Conservation (phyloP, 148 eudicot genomes). For the Silene latifolia region DNA sequence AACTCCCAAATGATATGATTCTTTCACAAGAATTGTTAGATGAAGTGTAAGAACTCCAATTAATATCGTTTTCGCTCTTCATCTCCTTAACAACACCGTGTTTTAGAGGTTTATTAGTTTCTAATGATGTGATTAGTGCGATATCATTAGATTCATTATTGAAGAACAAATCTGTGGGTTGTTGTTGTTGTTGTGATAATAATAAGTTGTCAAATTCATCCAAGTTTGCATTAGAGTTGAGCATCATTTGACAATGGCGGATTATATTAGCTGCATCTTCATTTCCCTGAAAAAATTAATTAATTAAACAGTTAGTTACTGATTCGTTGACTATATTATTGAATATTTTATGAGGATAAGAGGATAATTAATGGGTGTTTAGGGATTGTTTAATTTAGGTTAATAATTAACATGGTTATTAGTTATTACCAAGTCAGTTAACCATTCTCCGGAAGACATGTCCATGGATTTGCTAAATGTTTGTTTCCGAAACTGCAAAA, state of each 20-base stretch:
- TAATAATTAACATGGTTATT: not conserved
- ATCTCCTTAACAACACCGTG: not conserved
- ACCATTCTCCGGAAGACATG: constrained; percentile 27
- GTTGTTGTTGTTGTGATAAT: not conserved
- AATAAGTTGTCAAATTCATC: constrained; percentile 4
- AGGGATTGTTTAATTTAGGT: not conserved
- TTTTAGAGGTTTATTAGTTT: not conserved
- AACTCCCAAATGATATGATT: constrained; percentile 25
- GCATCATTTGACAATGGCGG: constrained; percentile 16
- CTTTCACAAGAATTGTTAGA: constrained; percentile 1
- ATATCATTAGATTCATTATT: not conserved
- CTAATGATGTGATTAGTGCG: constrained; percentile 3
- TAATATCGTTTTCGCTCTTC: not conserved
- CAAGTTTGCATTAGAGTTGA: constrained; percentile 8
- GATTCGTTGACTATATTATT: not conserved
- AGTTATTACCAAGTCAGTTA: constrained; percentile 23
- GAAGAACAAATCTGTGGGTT: constrained; percentile 8
- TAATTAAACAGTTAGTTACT: not conserved
- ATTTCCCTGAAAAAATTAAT: constrained; percentile 13
- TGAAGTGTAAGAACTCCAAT: constrained; percentile 23
- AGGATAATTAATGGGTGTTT: not conserved
- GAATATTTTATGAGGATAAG: not conserved
- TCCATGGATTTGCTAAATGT: constrained; percentile 24
- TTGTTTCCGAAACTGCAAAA: constrained; percentile 13
- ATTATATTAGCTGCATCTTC: constrained; percentile 19